These are phyloP conservation scores for Rostrohypoxylon terebratum DNA, from an alignment of 495 filamentous ascomycete genomes.

Conservation along the genomic window DNA sequence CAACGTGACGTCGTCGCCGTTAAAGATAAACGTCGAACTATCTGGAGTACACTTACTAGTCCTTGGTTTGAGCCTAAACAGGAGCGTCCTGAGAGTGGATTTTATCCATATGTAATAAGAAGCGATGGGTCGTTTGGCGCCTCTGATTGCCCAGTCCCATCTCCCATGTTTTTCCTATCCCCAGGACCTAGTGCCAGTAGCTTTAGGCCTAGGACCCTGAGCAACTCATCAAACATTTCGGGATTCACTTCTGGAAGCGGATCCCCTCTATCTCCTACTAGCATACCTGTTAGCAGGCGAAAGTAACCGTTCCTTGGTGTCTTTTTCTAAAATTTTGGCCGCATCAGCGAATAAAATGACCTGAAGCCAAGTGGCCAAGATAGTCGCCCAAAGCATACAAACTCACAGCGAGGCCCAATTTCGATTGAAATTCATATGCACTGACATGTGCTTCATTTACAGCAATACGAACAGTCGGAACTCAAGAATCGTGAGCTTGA, in stretches of 20 bases:
- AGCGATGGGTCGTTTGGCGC: slow-evolving; percentile 21
- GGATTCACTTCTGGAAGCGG: background rate
- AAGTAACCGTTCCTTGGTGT: background rate
- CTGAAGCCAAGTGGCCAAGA: slow-evolving; percentile 22
- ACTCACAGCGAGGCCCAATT: background rate
- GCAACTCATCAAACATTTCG: slow-evolving; percentile 9
- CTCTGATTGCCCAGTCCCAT: slow-evolving; percentile 24
- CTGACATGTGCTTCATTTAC: slow-evolving; percentile 31
- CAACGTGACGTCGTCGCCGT: slow-evolving; percentile 31
- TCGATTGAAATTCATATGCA: background rate
- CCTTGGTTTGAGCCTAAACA: slow-evolving; percentile 28
- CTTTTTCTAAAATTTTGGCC: background rate
- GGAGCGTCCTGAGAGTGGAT: slow-evolving; percentile 22
- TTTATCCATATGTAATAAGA: slow-evolving; percentile 30
- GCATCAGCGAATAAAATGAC: background rate
- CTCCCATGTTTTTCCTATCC: background rate
- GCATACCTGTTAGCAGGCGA: background rate
- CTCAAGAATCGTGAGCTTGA: slow-evolving; percentile 62
- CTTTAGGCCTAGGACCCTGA: background rate
- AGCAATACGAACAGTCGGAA: slow-evolving; percentile 65
- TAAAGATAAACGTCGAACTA: slow-evolving; percentile 35
- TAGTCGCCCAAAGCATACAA: background rate
- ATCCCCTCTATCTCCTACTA: no score
- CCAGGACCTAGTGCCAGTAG: slow-evolving; percentile 3
- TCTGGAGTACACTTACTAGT: slow-evolving; percentile 38